Evolutionary conservation across 305 asterid genomes (phyloP).

Genomic region (Fraxinus dipetala): DNA sequence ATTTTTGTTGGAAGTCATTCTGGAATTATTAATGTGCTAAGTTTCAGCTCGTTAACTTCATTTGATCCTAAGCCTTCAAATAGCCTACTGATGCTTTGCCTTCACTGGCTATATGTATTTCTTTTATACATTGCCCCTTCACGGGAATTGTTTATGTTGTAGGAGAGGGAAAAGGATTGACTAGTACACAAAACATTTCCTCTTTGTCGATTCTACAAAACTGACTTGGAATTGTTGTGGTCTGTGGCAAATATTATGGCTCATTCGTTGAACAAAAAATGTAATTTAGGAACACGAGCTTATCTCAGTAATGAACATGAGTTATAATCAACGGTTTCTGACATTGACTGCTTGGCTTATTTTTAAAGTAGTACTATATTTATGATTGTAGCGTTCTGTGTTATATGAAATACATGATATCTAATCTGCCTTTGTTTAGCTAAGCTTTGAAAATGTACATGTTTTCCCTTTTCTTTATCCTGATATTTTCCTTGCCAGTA

Average conservation of each 20-base stretch:
- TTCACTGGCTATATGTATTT: background rate
- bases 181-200: slow-evolving; percentile 18
- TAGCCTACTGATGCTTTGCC: background rate
- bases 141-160: slow-evolving; percentile 29
- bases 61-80: background rate
- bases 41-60: background rate
- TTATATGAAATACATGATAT: slow-evolving; percentile 15
- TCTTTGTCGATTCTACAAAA: slow-evolving; percentile 24
- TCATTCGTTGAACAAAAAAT: slow-evolving; percentile 26
- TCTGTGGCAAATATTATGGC: slow-evolving; percentile 21
- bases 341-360: slow-evolving; percentile 17
- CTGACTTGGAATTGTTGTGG: slow-evolving; percentile 29
- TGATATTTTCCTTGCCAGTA: background rate
- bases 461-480: background rate
- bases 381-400: slow-evolving; percentile 1
- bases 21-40: background rate
- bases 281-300: slow-evolving; percentile 15
- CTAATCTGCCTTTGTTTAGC: background rate
- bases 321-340: slow-evolving; percentile 8
- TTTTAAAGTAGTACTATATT: slow-evolving; percentile 11
- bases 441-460: background rate
- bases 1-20: background rate
- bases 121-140: slow-evolving; percentile 12
- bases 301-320: background rate
- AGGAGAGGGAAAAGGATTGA: slow-evolving; percentile 39